Percentiles rank a stretch among this genome's conserved stretches.
phyloP scores from a whole-genome alignment of 2,329 filamentous ascomycete genomes.

The Pseudocercospora pini-densiflorae region DNA sequence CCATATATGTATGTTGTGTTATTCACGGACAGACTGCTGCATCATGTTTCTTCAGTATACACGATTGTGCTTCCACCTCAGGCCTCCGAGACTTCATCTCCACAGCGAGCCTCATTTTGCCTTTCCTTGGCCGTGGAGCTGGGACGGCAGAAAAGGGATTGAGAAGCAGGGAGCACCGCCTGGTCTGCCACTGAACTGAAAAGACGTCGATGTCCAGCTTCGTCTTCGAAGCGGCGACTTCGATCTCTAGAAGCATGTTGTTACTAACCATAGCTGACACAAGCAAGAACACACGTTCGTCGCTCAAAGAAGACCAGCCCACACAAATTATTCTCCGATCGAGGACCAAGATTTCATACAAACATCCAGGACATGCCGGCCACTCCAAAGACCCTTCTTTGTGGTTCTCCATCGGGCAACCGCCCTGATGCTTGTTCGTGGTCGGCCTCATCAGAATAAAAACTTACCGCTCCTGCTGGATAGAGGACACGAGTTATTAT shows the following conservation, averaged over 20 bases:
- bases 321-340: neutral
- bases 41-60: neutral
- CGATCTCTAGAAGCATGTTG: neutral
- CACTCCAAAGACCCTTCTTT: neutral
- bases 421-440: neutral
- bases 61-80: neutral
- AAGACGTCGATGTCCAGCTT: neutral
- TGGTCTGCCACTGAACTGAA: neutral
- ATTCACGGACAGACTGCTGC: neutral
- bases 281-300: neutral
- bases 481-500: neutral
- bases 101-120: slow-evolving; percentile 4
- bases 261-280: neutral
- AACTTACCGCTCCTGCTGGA: neutral
- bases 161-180: neutral
- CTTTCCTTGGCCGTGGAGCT: slow-evolving; percentile 1
- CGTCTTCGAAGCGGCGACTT: neutral
- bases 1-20: neutral
- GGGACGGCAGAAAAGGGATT: neutral
- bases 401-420: neutral
- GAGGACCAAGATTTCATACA: neutral
- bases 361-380: neutral
- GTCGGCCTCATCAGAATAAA: neutral
- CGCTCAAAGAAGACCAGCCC: neutral
- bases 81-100: neutral